Conservation (phyloP, 1,284 basidiomycete species). For the Cryptococcus depauperatus region DNA sequence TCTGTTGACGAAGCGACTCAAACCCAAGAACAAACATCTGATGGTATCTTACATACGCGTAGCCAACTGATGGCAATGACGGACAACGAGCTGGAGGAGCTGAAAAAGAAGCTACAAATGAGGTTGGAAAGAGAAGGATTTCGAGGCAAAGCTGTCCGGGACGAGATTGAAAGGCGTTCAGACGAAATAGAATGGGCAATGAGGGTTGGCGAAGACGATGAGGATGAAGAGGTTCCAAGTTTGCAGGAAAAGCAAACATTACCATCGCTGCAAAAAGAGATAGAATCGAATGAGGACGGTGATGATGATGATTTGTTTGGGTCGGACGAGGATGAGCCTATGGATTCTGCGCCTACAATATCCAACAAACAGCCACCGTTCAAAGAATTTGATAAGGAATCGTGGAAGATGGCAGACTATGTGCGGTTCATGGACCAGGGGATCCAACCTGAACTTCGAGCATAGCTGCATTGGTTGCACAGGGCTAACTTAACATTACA, state of each 20-base stretch:
- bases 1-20: neutral
- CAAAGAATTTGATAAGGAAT: slow-evolving; percentile 9
- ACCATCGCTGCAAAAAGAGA: slow-evolving; percentile 7
- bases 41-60: neutral
- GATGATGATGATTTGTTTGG: slow-evolving; percentile 23
- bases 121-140: slow-evolving; percentile 16
- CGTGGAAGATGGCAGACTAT: slow-evolving; percentile 32
- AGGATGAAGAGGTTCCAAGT: slow-evolving; percentile 20
- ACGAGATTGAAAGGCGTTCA: slow-evolving; percentile 21
- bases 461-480: neutral
- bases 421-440: slow-evolving; percentile 32
- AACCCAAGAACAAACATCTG: too few species aligned
- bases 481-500: too few species aligned
- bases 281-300: slow-evolving; percentile 10
- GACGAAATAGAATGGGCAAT: slow-evolving; percentile 29
- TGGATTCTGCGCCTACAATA: slow-evolving; percentile 1
- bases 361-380: slow-evolving; percentile 19
- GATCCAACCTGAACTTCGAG: neutral
- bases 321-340: slow-evolving; percentile 13
- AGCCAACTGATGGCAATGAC: slow-evolving; percentile 18
- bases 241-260: too few species aligned
- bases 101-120: slow-evolving; percentile 11
- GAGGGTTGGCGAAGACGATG: slow-evolving; percentile 20
- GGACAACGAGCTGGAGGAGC: slow-evolving; percentile 13
- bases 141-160: slow-evolving; percentile 17